Evolutionary conservation across 306 rosid species (phyloP), one percentile per base, ranked within the genome.

Genomic region (Rubus idaeus): DNA sequence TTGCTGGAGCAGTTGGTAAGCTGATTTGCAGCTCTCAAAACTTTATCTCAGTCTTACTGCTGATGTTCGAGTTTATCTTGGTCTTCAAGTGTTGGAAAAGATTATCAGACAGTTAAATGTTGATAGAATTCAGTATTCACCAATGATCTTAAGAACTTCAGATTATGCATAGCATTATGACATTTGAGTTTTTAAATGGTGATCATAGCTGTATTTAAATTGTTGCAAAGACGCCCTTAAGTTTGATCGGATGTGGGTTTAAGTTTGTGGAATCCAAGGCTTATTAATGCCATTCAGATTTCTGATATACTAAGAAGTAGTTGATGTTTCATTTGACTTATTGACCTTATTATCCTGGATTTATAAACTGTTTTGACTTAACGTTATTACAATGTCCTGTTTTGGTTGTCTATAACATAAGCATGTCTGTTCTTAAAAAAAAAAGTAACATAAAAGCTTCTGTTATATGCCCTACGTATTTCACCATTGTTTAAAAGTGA

Each of bases 1-100:
- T 93, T 68, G 97, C 98, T 56, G 98, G 97, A 84, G 98, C 93
- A 67, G 83, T 86, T 79, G 98, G 98, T 91, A 87, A 89, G 92
- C 75, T 74, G 57, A 70, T 79, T 58, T 71, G 42, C 37, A 73
- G 61, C 75, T 78, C 72, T 79, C 71, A 60, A 65, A 41, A 61
- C 14, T 26, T 55, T 71, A 5, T 76, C 69, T 76, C 66, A 74
- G 73, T 66, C 42, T 1, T 18, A 7, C 75, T 45, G 81, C 74
- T n/a, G 50, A 41, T 68, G 74, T 66, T 77, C 72, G 47, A 17
- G 76, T 17, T 50, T 82, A 4, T 60, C 17, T 10, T 60, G 26
- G 40, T 60, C 16, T 0, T 55, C 65, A 1, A 10, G 17, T 62
- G 10, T 61, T 37, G 46, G 21, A 63, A 63, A 42, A 17, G 14